Conservation (phyloP, 2,329 filamentous ascomycete species). For the Aspergillus neotritici region DNA sequence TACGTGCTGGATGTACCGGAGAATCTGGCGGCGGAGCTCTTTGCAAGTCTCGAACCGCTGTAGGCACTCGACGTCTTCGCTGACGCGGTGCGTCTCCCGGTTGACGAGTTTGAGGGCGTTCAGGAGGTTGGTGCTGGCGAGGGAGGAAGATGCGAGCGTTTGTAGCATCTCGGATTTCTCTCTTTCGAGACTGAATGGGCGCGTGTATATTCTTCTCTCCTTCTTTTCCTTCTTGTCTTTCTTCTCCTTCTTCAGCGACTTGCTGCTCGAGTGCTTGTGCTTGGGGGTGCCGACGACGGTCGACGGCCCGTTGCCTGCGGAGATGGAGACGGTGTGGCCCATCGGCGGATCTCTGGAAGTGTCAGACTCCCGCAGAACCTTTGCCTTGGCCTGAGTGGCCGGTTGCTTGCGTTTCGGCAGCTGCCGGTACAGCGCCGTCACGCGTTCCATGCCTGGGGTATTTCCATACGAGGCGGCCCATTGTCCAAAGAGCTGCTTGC, state of each 20-base stretch:
- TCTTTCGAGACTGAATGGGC: constrained; percentile 73
- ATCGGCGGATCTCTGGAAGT: constrained; percentile 34
- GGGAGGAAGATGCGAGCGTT: constrained; percentile 81
- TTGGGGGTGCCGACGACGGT: constrained; percentile 33
- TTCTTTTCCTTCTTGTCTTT: constrained; percentile 47
- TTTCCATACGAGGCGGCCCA: constrained; percentile 81
- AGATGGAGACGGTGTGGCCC: constrained; percentile 37
- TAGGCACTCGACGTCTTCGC: constrained; percentile 70
- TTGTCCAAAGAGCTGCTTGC: constrained; percentile 74
- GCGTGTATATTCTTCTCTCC: constrained; percentile 23
- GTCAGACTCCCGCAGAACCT: constrained; percentile 75
- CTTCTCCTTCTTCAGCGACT: constrained; percentile 39
- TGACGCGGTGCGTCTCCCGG: constrained; percentile 79
- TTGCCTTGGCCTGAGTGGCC: constrained; percentile 70
- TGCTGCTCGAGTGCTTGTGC: constrained; percentile 35
- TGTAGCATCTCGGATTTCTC: constrained; percentile 84
- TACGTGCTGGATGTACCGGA: constrained; percentile 89
- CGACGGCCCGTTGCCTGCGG: constrained; percentile 33
- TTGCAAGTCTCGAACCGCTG: constrained; percentile 83
- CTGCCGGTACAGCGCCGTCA: constrained; percentile 72
- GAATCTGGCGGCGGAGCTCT: constrained; percentile 70
- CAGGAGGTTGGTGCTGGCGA: constrained; percentile 82
- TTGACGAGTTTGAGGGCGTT: constrained; percentile 89
- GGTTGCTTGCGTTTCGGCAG: constrained; percentile 64
- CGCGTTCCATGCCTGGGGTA: constrained; percentile 70